Evolutionary conservation across 2,329 filamentous ascomycete species (phyloP).

Genomic region (Botrytis hyacinthi): DNA sequence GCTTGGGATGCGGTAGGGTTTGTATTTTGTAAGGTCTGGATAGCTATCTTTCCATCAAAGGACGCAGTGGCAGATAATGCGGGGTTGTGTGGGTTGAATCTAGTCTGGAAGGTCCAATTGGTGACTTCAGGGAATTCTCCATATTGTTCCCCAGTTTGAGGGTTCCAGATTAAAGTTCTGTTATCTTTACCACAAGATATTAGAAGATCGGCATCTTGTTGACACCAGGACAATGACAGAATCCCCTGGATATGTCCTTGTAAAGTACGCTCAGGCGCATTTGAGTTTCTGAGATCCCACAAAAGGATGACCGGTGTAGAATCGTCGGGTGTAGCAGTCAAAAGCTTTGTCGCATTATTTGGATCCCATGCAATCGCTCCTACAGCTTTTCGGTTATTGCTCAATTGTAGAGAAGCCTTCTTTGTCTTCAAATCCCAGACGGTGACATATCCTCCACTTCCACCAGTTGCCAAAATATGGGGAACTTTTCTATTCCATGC

Average conservation of each 20-base stretch:
- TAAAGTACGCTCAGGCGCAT: constrained; percentile 84
- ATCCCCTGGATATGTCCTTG: constrained; percentile 94
- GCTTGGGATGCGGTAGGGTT: constrained; percentile 71
- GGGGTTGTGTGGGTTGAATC: constrained; percentile 91
- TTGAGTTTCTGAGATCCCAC: constrained; percentile 95
- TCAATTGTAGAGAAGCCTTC: constrained; percentile 93
- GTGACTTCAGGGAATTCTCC: constrained; percentile 96
- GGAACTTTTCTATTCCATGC: constrained; percentile 99
- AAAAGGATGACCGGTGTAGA: constrained; percentile 82
- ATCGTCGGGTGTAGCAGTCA: constrained; percentile 89
- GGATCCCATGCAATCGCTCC: constrained; percentile 98
- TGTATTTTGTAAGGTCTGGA: constrained; percentile 93
- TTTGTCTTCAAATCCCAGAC: constrained; percentile 99
- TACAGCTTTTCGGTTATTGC: constrained; percentile 89
- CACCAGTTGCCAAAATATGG: constrained; percentile 93
- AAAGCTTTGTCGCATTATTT: constrained; percentile 87
- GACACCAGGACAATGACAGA: constrained; percentile 91
- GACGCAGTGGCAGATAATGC: constrained; percentile 91
- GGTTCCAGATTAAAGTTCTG: constrained; percentile 92
- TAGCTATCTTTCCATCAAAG: constrained; percentile 92
- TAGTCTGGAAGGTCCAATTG: constrained; percentile 98
- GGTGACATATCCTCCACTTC: constrained; percentile 89
- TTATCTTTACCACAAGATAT: constrained; percentile 97
- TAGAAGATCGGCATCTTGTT: constrained; percentile 82
- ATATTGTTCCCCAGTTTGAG: constrained; percentile 79